Conservation (phyloP, 2,329 filamentous ascomycete genomes). For the Aureobasidium subglaciale region DNA sequence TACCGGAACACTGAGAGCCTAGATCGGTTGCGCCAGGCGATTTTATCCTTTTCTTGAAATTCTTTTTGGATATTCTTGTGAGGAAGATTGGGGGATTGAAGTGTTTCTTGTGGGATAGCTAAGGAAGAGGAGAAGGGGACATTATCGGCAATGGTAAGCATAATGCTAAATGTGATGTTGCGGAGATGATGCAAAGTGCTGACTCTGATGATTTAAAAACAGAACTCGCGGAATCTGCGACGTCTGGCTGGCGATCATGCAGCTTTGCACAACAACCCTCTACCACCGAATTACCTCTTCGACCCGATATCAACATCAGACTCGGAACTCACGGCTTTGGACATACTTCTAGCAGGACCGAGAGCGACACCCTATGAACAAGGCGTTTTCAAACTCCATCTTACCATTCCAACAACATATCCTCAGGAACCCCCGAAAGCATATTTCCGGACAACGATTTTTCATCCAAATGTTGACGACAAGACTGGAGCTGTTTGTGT, state of each 20-base stretch:
- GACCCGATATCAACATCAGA: slow-evolving; percentile 32
- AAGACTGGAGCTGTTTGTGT: slow-evolving; percentile 56
- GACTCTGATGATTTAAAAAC: not conserved
- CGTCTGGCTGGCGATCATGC: slow-evolving; percentile 55
- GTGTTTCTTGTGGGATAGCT: too few relatives aligned
- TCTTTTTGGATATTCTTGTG: too few relatives aligned
- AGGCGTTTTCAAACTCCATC: slow-evolving; percentile 53
- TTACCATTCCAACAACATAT: slow-evolving; percentile 54
- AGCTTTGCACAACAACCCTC: slow-evolving; percentile 46
- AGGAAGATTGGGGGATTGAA: too few relatives aligned
- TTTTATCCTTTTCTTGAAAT: too few relatives aligned
- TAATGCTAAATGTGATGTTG: not conserved
- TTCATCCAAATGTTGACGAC: slow-evolving; percentile 60
- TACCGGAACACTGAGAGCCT: not conserved
- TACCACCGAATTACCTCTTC: slow-evolving; percentile 58
- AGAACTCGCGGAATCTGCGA: slow-evolving; percentile 47
- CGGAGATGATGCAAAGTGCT: not conserved
- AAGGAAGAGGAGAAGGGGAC: too few relatives aligned
- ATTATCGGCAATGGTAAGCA: not conserved
- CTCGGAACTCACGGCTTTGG: slow-evolving; percentile 52
- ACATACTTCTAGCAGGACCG: slow-evolving; percentile 53
- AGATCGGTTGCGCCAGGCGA: not conserved
- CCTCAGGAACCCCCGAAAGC: slow-evolving; percentile 48
- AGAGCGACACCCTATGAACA: slow-evolving; percentile 52
- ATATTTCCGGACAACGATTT: slow-evolving; percentile 54